Evolutionary conservation across 1,284 basidiomycete species (phyloP).

Genomic region (Ganoderma boninense): DNA sequence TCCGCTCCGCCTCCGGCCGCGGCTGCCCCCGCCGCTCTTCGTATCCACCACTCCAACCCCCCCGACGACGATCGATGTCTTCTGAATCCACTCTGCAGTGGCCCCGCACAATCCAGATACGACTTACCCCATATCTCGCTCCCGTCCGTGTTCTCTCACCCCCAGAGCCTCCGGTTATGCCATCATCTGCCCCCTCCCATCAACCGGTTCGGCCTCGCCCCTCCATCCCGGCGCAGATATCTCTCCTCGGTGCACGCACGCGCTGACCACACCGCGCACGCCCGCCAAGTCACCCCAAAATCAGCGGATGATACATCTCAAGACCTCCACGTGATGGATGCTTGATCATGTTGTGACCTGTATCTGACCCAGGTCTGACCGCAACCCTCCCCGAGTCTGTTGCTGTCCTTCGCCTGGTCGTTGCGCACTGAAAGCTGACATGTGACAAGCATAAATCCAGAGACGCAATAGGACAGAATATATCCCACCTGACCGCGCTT

Average conservation of each 20-base stretch:
- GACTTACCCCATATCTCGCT: neutral
- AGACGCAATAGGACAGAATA: neutral
- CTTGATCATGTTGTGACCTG: slow-evolving; percentile 6
- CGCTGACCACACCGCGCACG: slow-evolving; percentile 22
- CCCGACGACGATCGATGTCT: neutral
- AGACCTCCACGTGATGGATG: slow-evolving; percentile 21
- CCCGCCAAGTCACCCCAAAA: slow-evolving; percentile 24
- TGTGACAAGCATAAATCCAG: neutral
- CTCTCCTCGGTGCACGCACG: slow-evolving; percentile 19
- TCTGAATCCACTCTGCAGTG: neutral
- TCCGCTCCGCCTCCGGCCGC: slow-evolving; percentile 6
- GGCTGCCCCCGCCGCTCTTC: neutral
- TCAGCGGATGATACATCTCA: slow-evolving; percentile 29
- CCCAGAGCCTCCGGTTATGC: slow-evolving; percentile 5
- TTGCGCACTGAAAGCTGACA: neutral
- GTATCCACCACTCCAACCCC: neutral
- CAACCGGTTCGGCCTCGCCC: slow-evolving; percentile 13
- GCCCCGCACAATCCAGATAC: neutral
- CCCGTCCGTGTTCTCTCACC: neutral
- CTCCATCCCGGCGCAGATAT: slow-evolving; percentile 4
- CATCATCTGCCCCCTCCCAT: slow-evolving; percentile 10
- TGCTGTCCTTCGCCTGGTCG: neutral
- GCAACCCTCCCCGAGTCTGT: neutral
- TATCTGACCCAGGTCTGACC: neutral
- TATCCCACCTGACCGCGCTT: neutral